Conservation (phyloP, 2,329 filamentous ascomycete species). For the Aspergillus intermedius region DNA sequence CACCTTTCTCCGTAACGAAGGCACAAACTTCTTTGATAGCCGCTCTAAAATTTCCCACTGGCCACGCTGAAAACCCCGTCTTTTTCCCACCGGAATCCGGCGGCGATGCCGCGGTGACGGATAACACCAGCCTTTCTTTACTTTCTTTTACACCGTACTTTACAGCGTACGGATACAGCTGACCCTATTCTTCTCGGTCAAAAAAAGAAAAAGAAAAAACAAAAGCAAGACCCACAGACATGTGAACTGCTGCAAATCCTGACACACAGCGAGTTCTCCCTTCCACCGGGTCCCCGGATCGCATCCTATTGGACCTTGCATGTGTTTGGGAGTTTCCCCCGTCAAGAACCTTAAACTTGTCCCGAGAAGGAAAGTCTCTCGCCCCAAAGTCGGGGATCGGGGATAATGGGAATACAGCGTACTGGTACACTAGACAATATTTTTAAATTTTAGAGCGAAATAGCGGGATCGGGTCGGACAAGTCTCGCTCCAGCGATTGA, state of each 20-base stretch:
- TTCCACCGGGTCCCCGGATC: neutral
- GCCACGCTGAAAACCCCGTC: neutral
- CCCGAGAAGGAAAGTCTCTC: neutral
- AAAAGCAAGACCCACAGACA: neutral
- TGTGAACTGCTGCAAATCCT: neutral
- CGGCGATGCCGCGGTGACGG: slow-evolving; percentile 33
- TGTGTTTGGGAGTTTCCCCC: neutral
- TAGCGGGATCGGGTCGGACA: neutral
- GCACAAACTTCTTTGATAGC: neutral
- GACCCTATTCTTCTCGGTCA: no score
- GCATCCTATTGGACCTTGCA: neutral
- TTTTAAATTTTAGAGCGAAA: no score
- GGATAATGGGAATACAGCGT: no score
- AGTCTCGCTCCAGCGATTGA: neutral
- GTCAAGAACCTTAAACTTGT: neutral
- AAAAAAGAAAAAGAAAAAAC: no score
- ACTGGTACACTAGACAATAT: no score
- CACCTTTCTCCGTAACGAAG: no score
- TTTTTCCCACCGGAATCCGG: slow-evolving; percentile 23
- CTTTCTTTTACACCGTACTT: no score
- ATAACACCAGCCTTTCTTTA: slow-evolving; percentile 13
- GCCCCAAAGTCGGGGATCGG: neutral
- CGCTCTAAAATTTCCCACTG: neutral
- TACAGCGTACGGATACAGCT: no score
- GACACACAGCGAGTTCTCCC: neutral